Percentiles rank a stretch among this genome's conserved stretches.
phyloP scores from a whole-genome alignment of 768 basidiomycete species.

The Trametes cingulata region DNA sequence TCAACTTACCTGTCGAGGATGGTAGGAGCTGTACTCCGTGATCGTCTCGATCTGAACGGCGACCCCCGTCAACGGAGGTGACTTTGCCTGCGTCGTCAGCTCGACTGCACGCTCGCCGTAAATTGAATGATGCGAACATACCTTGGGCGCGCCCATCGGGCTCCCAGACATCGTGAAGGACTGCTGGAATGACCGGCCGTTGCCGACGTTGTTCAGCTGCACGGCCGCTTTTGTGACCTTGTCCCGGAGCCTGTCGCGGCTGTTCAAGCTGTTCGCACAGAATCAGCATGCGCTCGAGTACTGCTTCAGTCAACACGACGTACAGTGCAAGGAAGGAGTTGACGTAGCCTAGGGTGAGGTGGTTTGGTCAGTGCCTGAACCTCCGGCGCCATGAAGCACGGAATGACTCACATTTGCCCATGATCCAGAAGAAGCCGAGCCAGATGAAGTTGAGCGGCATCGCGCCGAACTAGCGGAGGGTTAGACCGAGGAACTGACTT shows the following conservation, averaged over 20 bases:
- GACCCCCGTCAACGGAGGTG: constrained; percentile 11
- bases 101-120: not conserved
- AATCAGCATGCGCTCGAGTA: not conserved
- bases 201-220: constrained; percentile 15
- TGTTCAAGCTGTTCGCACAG: constrained; percentile 40
- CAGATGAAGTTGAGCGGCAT: constrained; percentile 51
- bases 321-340: constrained; percentile 55
- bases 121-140: not conserved
- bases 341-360: constrained; percentile 43
- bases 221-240: constrained; percentile 24
- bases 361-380: not conserved
- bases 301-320: constrained; percentile 20
- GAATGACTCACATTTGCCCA: constrained; percentile 47
- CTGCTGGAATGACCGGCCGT: constrained; percentile 8
- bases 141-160: constrained; percentile 1
- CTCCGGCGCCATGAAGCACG: not conserved
- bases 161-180: constrained; percentile 3
- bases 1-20: constrained; percentile 2
- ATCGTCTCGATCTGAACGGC: constrained; percentile 24
- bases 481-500: not conserved
- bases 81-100: not conserved
- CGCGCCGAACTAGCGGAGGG: constrained; percentile 14
- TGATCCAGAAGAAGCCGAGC: constrained; percentile 52
- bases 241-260: constrained; percentile 48
- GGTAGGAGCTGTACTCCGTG: constrained; percentile 20